Evolutionary conservation across 192 early-diverging fungal species (phyloP).

Genomic region (Gonapodya prolifera): DNA sequence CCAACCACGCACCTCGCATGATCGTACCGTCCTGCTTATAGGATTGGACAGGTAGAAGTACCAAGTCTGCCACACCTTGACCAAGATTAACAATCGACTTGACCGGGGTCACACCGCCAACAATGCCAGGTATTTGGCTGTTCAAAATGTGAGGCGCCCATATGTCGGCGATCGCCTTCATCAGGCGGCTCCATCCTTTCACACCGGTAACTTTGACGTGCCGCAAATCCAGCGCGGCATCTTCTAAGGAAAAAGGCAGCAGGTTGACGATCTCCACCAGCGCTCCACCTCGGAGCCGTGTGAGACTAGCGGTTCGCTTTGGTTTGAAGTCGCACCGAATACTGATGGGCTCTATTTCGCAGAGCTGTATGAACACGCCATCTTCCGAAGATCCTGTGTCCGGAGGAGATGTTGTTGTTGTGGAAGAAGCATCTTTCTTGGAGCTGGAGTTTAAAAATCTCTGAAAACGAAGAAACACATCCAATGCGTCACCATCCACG

Average conservation of each 20-base stretch:
- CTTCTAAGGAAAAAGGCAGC: conserved; percentile 48
- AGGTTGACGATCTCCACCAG: conserved; percentile 80
- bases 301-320: conserved; percentile 81
- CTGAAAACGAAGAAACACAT: conserved; percentile 73
- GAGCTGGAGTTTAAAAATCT: conserved; percentile 20
- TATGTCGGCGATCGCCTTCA: conserved; percentile 46
- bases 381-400: conserved; percentile 23
- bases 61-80: conserved; percentile 78
- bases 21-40: conserved; percentile 84
- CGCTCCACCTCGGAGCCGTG: conserved; percentile 57
- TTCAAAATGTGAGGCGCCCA: conserved; percentile 92
- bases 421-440: conserved; percentile 20
- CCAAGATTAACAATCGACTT: conserved; percentile 82
- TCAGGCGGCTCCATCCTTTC: conserved; percentile 49
- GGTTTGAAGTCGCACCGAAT: conserved; percentile 32
- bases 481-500: conserved; percentile 86
- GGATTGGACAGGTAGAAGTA: conserved; percentile 85
- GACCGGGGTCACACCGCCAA: conserved; percentile 79
- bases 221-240: neutral
- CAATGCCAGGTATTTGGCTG: conserved; percentile 80
- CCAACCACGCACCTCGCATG: conserved; percentile 43
- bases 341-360: neutral
- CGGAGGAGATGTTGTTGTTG: neutral
- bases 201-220: conserved; percentile 6
- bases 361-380: neutral